Conservation (phyloP, 257 asterid species). For the Nicotiana benthamiana region DNA sequence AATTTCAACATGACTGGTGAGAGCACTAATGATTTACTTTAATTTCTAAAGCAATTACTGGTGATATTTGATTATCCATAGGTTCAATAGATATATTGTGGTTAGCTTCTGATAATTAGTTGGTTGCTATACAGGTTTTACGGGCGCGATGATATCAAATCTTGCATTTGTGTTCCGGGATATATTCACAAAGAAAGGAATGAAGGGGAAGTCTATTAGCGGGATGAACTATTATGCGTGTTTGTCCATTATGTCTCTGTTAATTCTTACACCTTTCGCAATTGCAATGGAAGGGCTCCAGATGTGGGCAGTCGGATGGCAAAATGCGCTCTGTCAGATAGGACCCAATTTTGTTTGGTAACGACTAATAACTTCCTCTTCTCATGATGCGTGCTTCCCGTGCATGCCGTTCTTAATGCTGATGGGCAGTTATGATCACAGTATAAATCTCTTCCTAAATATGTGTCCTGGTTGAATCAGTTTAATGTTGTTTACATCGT, state of each 20-base stretch:
- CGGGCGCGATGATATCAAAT: slow-evolving; percentile 19
- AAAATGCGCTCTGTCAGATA: slow-evolving; percentile 11
- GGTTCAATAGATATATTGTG: background rate
- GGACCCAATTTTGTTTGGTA: slow-evolving; percentile 23
- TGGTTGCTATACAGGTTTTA: slow-evolving; percentile 10
- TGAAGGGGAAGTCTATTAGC: slow-evolving; percentile 17
- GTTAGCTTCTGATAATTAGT: background rate
- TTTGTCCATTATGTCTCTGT: slow-evolving; percentile 16
- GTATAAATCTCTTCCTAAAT: background rate
- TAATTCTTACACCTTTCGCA: slow-evolving; percentile 18
- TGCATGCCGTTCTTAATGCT: background rate
- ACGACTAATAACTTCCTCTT: background rate
- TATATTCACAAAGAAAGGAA: slow-evolving; percentile 17
- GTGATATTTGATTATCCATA: background rate
- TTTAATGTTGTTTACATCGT: background rate
- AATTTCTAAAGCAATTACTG: background rate
- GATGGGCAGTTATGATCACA: background rate
- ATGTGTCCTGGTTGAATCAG: background rate
- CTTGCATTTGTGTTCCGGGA: slow-evolving; percentile 19
- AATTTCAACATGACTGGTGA: slow-evolving; percentile 20
- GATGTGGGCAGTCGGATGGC: slow-evolving; percentile 18
- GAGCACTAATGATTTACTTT: background rate
- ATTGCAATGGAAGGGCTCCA: slow-evolving; percentile 19
- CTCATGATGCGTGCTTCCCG: background rate
- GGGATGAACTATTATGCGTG: slow-evolving; percentile 23